Evolutionary conservation across 2,329 filamentous ascomycete genomes (phyloP), one percentile per base, ranked within the genome.

Genomic region (Xylariaceae sp.): DNA sequence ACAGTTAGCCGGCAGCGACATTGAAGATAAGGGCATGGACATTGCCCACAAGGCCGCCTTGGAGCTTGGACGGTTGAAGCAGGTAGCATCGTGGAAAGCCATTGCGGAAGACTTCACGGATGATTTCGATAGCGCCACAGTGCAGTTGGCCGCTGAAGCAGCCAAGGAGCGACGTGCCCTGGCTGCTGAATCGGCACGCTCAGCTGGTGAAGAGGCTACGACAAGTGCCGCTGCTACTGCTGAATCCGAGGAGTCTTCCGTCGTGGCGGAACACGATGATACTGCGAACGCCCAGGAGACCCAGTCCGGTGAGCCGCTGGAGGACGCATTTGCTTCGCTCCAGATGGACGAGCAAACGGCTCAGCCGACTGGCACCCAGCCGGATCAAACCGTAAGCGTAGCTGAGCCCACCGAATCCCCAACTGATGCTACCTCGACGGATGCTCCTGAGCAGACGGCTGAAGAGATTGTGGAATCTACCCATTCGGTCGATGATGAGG

Each of bases 11-110:
- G 86, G 85, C 4, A 82, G 84, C 49, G 83, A 87, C 51, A 74
- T 96, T 13, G 87, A 97, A 71, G 86, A 88, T 51, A 80, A 85
- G 56, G 92, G 86, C 56, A 97, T 97, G 90, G 79, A 80, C 15
- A 78, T 90, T 61, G 92, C 94, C 3, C 86, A 91, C 60, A 77
- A 84, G 37, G 87, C 92, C 15, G 93, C 92, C 13, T 87, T 85
- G 68, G 90, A 97, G 72, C 81, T 99, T 30, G 81, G 80, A 39
- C 82, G 87, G 48, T 78, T 99, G 37, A 96, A 94, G 80, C 86
- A 92, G 64, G 88, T 94, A 59, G 89, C 88, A 6, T 82, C 81
- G 61, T 95, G 88, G 87, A 97, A 97, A 77, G 83, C 96, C 47
- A 79, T 81, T 44, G 86, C 89, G 6, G 77, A 81, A 41, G 93